Conservation (phyloP, 2,329 filamentous ascomycete species). For the Phaeosphaeriaceae sp. region DNA sequence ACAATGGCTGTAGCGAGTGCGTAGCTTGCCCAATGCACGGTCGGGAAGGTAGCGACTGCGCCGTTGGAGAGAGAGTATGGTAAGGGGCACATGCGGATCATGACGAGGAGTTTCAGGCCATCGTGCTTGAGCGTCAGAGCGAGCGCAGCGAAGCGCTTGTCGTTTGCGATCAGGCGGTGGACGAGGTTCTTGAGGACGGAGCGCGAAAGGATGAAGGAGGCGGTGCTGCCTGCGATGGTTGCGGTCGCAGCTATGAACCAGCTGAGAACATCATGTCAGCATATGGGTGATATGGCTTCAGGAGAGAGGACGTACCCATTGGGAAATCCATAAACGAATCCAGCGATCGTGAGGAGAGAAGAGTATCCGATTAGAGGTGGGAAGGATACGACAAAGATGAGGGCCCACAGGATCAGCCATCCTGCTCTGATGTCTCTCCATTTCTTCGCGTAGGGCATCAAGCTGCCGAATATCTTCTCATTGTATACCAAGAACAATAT, state of each 20-base stretch:
- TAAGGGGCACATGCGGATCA: constrained; percentile 90
- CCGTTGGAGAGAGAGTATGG: constrained; percentile 95
- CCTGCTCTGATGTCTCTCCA: constrained; percentile 79
- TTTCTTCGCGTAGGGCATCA: constrained; percentile 74
- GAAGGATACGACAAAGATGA: constrained; percentile 80
- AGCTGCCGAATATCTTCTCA: constrained; percentile 76
- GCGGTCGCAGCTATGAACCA: constrained; percentile 85
- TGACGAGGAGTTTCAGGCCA: constrained; percentile 84
- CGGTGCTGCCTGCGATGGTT: constrained; percentile 78
- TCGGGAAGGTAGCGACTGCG: constrained; percentile 91
- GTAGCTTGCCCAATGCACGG: constrained; percentile 78
- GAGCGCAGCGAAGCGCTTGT: constrained; percentile 88
- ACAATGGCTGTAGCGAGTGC: constrained; percentile 82
- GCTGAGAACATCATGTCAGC: constrained; percentile 54
- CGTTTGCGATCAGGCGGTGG: constrained; percentile 77
- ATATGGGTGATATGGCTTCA: neutral
- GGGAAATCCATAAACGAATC: constrained; percentile 75
- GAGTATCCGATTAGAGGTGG: constrained; percentile 89
- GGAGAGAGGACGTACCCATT: constrained; percentile 65
- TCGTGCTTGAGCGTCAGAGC: constrained; percentile 88
- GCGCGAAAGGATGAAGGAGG: constrained; percentile 80
- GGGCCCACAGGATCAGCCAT: constrained; percentile 75
- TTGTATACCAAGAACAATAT: constrained; percentile 80
- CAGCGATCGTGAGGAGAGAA: constrained; percentile 72
- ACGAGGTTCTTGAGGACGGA: constrained; percentile 82